Conservation (phyloP, 108 stramenopile genomes). For the Conticribra guillardii region DNA sequence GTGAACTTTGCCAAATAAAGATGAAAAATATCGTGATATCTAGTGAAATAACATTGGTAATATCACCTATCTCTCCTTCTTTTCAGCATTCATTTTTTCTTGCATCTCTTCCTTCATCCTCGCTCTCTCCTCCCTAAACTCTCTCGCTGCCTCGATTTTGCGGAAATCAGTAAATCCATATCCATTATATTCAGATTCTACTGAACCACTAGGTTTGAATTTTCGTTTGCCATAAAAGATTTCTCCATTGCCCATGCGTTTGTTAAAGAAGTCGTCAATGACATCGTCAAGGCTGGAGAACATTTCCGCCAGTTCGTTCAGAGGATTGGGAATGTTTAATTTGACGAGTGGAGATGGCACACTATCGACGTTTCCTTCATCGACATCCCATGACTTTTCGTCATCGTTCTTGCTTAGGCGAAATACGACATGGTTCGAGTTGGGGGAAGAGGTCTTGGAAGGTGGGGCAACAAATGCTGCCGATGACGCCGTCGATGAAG, state of each 20-base stretch:
- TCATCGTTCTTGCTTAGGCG: background rate
- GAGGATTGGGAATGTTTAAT: slow-evolving; percentile 38
- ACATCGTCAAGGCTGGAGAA: slow-evolving; percentile 70
- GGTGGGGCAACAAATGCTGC: background rate
- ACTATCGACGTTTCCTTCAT: slow-evolving; percentile 1
- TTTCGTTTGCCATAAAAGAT: slow-evolving; percentile 77
- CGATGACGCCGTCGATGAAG: background rate
- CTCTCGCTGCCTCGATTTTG: slow-evolving; percentile 73
- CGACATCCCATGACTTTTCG: slow-evolving; percentile 14
- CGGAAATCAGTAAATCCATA: slow-evolving; percentile 70
- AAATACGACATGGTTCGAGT: background rate
- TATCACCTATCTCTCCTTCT: slow-evolving; percentile 4
- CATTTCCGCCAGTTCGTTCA: slow-evolving; percentile 40
- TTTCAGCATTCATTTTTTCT: slow-evolving; percentile 14
- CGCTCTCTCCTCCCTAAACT: slow-evolving; percentile 67
- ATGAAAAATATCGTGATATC: too few species aligned
- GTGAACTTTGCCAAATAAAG: too few species aligned
- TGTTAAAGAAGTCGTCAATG: slow-evolving; percentile 83
- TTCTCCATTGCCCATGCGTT: slow-evolving; percentile 69
- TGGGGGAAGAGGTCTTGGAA: background rate
- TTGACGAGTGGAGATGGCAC: slow-evolving; percentile 1
- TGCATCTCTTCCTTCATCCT: slow-evolving; percentile 46
- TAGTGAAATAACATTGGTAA: background rate
- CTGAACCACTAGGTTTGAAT: slow-evolving; percentile 74
- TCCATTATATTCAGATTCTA: slow-evolving; percentile 79